Evolutionary conservation across 768 basidiomycete species (phyloP).

Genomic region (Trametes cinnabarina): DNA sequence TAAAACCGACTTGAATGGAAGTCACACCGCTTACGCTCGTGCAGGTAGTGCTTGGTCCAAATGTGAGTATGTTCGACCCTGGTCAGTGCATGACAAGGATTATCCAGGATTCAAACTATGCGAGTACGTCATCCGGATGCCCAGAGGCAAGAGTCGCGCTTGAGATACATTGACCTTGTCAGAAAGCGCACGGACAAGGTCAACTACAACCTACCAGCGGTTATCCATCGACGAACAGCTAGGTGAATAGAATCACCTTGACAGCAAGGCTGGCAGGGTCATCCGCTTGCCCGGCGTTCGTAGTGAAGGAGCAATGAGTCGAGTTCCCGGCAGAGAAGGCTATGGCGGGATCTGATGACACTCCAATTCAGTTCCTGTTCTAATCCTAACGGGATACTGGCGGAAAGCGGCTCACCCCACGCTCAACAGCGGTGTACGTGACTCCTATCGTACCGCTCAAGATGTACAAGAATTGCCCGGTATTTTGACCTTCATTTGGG

Average conservation of each 20-base stretch:
- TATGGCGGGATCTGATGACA: conserved; percentile 27
- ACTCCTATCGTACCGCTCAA: conserved; percentile 33
- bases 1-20: background rate
- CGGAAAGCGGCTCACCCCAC: conserved; percentile 22
- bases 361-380: background rate
- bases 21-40: conserved; percentile 14
- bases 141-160: conserved; percentile 26
- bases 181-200: conserved; percentile 30
- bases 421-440: conserved; percentile 29
- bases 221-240: background rate
- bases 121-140: conserved; percentile 31
- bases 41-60: conserved; percentile 27
- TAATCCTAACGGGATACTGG: background rate
- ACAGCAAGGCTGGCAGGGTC: conserved; percentile 32
- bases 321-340: conserved; percentile 31
- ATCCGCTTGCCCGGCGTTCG: conserved; percentile 22
- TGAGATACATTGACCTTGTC: conserved; percentile 23
- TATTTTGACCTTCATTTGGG: conserved; percentile 32
- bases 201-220: conserved; percentile 16
- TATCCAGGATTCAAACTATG: too few relatives aligned
- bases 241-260: conserved; percentile 8
- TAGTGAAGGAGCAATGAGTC: conserved; percentile 33
- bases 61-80: conserved; percentile 29
- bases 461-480: conserved; percentile 31
- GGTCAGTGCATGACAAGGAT: background rate